Conservation (phyloP, 768 basidiomycete species). For the Tricholoma saponaceum region DNA sequence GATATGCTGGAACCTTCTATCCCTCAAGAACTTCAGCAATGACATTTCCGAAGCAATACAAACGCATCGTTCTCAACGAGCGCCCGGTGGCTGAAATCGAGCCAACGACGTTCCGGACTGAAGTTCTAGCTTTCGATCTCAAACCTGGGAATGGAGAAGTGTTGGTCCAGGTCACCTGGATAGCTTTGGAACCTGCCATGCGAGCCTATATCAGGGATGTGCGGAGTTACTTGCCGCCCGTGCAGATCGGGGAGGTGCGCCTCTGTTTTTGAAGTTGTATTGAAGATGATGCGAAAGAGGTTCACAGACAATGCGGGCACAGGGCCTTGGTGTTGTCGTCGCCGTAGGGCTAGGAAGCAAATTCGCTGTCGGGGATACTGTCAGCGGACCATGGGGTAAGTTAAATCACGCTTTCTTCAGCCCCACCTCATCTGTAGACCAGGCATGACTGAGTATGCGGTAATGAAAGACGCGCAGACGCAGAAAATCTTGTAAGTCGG, state of each 20-base stretch:
- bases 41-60: constrained; percentile 35
- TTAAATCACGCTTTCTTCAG: constrained; percentile 1
- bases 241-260: constrained; percentile 59
- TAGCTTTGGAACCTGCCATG: constrained; percentile 88
- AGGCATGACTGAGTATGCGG: constrained; percentile 80
- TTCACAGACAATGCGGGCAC: constrained; percentile 64
- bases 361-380: constrained; percentile 65
- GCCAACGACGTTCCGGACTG: constrained; percentile 68
- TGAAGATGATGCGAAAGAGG: neutral
- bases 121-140: constrained; percentile 49
- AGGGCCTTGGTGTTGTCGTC: constrained; percentile 64
- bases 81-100: constrained; percentile 68
- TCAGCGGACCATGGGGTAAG: constrained; percentile 60
- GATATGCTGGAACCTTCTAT: neutral
- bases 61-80: constrained; percentile 70
- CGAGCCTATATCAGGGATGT: constrained; percentile 73
- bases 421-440: neutral
- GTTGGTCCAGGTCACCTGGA: constrained; percentile 74
- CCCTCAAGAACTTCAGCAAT: constrained; percentile 1
- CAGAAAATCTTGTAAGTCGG: constrained; percentile 51
- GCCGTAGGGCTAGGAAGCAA: constrained; percentile 48
- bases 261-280: neutral
- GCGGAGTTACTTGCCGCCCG: constrained; percentile 69
- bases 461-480: constrained; percentile 50
- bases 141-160: constrained; percentile 50